Conservation (phyloP, 2,329 filamentous ascomycete species). For the Escovopsis sp. region DNA sequence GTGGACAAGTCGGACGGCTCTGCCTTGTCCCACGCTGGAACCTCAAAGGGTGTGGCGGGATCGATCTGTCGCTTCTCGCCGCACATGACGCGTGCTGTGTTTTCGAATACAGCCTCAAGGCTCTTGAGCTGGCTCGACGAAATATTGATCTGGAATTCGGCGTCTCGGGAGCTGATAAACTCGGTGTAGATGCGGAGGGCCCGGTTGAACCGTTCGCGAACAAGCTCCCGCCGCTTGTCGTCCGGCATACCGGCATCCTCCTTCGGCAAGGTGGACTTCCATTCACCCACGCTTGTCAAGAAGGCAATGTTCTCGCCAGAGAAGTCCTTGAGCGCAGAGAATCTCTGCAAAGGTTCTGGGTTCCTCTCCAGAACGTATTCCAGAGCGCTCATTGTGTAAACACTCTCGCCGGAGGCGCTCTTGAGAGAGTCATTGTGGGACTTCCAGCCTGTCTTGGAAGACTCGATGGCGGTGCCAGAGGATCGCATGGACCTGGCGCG, state of each 20-base stretch:
- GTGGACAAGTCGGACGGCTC: slow-evolving; percentile 1
- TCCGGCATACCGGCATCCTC: slow-evolving; percentile 6
- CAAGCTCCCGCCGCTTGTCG: slow-evolving; percentile 14
- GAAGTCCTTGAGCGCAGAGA: slow-evolving; percentile 51
- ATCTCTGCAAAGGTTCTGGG: slow-evolving; percentile 44
- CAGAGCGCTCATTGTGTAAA: slow-evolving; percentile 46
- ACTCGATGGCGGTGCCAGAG: slow-evolving; percentile 13
- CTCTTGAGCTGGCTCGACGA: slow-evolving; percentile 35
- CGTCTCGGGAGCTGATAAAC: slow-evolving; percentile 43
- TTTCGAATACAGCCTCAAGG: slow-evolving; percentile 42
- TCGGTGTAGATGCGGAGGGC: slow-evolving; percentile 47
- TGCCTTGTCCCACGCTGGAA: not conserved
- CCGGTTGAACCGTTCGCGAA: slow-evolving; percentile 36
- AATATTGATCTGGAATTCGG: slow-evolving; percentile 52
- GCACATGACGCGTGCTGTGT: slow-evolving; percentile 28
- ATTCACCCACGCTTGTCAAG: slow-evolving; percentile 40
- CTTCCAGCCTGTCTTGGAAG: slow-evolving; percentile 13
- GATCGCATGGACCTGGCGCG: slow-evolving; percentile 9
- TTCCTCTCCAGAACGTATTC: slow-evolving; percentile 46
- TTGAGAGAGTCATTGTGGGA: slow-evolving; percentile 20
- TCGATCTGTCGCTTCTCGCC: slow-evolving; percentile 22
- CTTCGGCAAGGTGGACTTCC: slow-evolving; percentile 30
- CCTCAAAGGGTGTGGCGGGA: slow-evolving; percentile 24
- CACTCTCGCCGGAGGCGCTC: slow-evolving; percentile 20
- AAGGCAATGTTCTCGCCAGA: slow-evolving; percentile 60